A percentile compares a stretch with the other conserved stretches of the same genome.
These are phyloP conservation scores for Xylariaceae sp. DNA, from an alignment of 2,329 filamentous ascomycete species.

Conservation along the genomic window DNA sequence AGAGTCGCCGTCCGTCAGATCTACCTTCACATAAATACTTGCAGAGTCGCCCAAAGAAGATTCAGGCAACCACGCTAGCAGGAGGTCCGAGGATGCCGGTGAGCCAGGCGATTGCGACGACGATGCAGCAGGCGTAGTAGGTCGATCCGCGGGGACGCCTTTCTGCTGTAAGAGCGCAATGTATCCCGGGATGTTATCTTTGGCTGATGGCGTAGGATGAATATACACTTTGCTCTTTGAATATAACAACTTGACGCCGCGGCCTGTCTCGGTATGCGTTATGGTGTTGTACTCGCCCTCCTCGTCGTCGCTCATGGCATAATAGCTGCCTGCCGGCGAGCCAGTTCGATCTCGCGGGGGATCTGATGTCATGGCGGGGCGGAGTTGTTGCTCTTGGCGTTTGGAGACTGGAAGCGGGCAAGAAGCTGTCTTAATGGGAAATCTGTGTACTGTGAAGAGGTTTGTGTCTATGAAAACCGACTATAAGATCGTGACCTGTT, in stretches of 20 bases:
- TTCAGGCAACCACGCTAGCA: conserved; percentile 93
- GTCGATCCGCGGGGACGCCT: conserved; percentile 38
- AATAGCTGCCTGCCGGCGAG: conserved; percentile 83
- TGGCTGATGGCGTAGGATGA: conserved; percentile 85
- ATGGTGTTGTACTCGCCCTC: conserved; percentile 95
- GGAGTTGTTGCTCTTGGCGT: conserved; percentile 1
- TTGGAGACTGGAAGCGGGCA: background rate
- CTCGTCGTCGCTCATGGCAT: conserved; percentile 93
- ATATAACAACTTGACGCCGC: conserved; percentile 87
- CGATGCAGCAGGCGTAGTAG: conserved; percentile 40
- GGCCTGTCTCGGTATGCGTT: conserved; percentile 67
- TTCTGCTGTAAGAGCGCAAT: conserved; percentile 92
- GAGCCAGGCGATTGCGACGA: conserved; percentile 35
- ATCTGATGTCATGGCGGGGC: conserved; percentile 34
- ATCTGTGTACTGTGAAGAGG: background rate
- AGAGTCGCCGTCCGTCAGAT: conserved; percentile 73
- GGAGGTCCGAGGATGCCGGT: conserved; percentile 62
- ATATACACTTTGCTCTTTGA: conserved; percentile 99
- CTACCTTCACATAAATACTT: conserved; percentile 91
- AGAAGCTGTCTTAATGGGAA: background rate
- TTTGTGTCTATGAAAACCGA: background rate
- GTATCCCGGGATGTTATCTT: conserved; percentile 93
- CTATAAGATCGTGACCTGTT: background rate
- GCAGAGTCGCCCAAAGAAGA: conserved; percentile 78
- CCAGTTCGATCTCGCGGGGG: conserved; percentile 37